These are phyloP conservation scores for Apiotrichum montevideense DNA, from an alignment of 1,284 basidiomycete genomes.

Conservation along the genomic window DNA sequence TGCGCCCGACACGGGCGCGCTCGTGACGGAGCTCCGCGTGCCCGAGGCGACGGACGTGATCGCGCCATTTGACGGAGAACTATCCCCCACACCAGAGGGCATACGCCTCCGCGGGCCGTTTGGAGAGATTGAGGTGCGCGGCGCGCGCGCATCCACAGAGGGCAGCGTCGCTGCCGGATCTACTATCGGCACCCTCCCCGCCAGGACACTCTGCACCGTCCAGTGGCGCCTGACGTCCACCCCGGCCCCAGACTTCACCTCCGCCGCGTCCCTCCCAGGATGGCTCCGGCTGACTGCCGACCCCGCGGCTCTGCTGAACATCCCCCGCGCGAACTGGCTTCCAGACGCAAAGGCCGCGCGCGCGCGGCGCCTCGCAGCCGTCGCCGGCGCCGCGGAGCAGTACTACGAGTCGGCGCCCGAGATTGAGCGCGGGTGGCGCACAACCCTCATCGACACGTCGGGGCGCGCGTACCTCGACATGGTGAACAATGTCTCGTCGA, in stretches of 20 bases:
- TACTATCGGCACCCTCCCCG: not conserved
- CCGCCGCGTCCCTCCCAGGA: not conserved
- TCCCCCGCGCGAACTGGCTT: not conserved
- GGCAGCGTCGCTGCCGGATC: not conserved
- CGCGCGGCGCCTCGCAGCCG: not conserved
- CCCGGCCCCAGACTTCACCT: not conserved
- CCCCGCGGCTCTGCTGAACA: slow-evolving; percentile 2
- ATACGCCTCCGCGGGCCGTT: not conserved
- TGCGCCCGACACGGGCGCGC: not conserved
- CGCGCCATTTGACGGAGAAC: not conserved
- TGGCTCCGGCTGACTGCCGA: slow-evolving; percentile 4
- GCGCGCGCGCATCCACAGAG: not conserved
- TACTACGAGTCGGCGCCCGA: slow-evolving; percentile 7
- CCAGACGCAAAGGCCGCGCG: not conserved
- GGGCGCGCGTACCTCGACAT: slow-evolving; percentile 11
- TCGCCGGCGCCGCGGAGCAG: slow-evolving; percentile 7
- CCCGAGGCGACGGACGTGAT: not conserved
- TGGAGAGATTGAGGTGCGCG: slow-evolving; percentile 2
- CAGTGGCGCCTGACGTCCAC: not conserved
- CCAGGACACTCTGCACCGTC: not conserved
- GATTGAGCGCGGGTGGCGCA: slow-evolving; percentile 13
- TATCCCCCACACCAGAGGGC: not conserved
- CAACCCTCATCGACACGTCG: slow-evolving; percentile 5
- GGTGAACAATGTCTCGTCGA: slow-evolving; percentile 12
- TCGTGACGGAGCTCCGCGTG: not conserved